These are phyloP conservation scores for Aspergillus floridensis DNA, from an alignment of 2,329 filamentous ascomycete genomes.

Conservation along the genomic window DNA sequence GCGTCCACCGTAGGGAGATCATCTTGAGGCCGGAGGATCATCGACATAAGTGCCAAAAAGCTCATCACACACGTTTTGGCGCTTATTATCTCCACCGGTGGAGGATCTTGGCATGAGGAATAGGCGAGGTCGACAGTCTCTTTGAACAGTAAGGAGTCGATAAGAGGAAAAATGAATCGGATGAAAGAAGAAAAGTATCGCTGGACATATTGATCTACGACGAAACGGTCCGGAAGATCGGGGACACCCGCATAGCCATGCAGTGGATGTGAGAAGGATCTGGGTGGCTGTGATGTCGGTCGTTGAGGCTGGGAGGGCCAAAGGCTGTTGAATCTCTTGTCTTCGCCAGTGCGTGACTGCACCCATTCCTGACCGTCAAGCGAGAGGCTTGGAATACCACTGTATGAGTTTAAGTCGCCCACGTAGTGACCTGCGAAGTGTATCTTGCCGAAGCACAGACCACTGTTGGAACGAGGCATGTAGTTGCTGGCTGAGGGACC, in stretches of 20 bases:
- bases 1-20: neutral
- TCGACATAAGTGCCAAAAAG: neutral
- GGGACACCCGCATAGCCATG: neutral
- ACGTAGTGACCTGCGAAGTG: constrained; percentile 5
- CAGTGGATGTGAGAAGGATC: neutral
- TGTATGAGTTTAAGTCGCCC: neutral
- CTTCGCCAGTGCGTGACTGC: neutral
- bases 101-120: neutral
- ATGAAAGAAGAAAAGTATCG: neutral
- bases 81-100: neutral
- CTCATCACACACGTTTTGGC: neutral
- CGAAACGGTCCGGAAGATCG: constrained; percentile 1
- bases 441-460: constrained; percentile 3
- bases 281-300: neutral
- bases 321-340: neutral
- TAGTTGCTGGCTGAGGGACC: neutral
- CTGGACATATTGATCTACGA: neutral
- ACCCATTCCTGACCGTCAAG: constrained; percentile 1
- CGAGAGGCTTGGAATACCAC: constrained; percentile 2
- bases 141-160: neutral
- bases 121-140: constrained; percentile 1
- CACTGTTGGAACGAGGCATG: neutral
- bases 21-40: neutral
- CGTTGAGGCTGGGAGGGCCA: neutral
- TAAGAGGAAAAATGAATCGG: neutral